Evolutionary conservation across 1,139 yeast genomes (phyloP), one percentile per base, ranked within the genome.

Genomic region (Suhomyces wounanorum): DNA sequence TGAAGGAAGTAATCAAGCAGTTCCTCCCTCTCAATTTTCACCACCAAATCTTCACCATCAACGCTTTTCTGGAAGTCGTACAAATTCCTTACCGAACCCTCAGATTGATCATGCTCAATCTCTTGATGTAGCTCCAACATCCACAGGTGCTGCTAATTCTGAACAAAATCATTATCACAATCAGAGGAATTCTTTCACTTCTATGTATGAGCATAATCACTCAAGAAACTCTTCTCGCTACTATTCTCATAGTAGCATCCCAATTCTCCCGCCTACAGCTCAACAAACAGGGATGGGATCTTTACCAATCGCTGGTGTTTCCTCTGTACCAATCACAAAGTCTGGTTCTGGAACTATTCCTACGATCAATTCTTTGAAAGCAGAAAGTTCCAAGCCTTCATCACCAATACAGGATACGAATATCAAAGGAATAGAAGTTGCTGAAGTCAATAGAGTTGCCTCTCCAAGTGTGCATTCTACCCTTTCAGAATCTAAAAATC

Each of bases 51-150:
- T 40, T 21, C 17, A 46, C 21, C 47, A 40, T 25, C 43, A 40
- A 8, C 40, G 39, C 9, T 40, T 51, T n/a, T 48, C 44, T 2
- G 45, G 50, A 23, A 51, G 51, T 21, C 45, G 69, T 21, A 66
- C 69, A 4, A 63, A 63, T 50, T 63, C 69, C 11, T 55, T 67
- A 40, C 68, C 69, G 16, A 59, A 59, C 40, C 61, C 68, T 52
- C 49, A 49, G 23, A 60, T 52, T 47, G 69, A 62, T n/a, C 54
- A 51, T 26, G 43, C 40, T 3, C 46, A 36, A 17, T 11, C 47
- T 3, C 18, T 43, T 13, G 54, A 47, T 11, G 48, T 45, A 17
- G 48, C 42, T 1, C 52, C 53, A 3, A 47, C 53, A 3, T 52
- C 55, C 4, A 23, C 23, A 8, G 46, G 44, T 13, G n/a, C 47